phyloP scores from a whole-genome alignment of 1,139 yeast genomes.

The Scheffersomyces insectosa region DNA sequence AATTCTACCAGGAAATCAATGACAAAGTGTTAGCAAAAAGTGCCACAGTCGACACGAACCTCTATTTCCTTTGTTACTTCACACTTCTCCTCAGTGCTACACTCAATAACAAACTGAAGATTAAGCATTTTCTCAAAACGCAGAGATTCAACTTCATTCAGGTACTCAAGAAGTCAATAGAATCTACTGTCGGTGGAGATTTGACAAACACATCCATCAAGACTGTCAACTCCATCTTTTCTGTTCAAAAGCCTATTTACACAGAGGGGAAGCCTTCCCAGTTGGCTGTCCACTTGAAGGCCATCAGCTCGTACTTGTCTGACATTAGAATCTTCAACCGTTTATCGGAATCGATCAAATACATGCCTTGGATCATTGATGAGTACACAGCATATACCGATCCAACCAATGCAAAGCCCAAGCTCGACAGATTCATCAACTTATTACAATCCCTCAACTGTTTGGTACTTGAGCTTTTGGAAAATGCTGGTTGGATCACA shows the following conservation, averaged over 20 bases:
- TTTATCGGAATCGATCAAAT: slow-evolving; percentile 51
- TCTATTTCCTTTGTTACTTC: slow-evolving; percentile 48
- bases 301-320: slow-evolving; percentile 47
- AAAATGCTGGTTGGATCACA: slow-evolving; percentile 59
- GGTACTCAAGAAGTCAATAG: slow-evolving; percentile 14
- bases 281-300: slow-evolving; percentile 41
- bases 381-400: slow-evolving; percentile 33
- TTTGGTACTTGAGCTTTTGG: slow-evolving; percentile 49
- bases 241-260: slow-evolving; percentile 2
- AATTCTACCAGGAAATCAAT: slow-evolving; percentile 44
- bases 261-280: slow-evolving; percentile 16
- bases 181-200: slow-evolving; percentile 14
- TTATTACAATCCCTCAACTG: slow-evolving; percentile 45
- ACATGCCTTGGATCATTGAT: slow-evolving; percentile 51
- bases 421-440: slow-evolving; percentile 36
- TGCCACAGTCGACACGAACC: slow-evolving; percentile 40
- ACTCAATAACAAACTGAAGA: slow-evolving; percentile 39
- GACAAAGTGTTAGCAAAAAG: slow-evolving; percentile 40
- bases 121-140: slow-evolving; percentile 28
- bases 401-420: slow-evolving; percentile 28
- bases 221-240: slow-evolving; percentile 5
- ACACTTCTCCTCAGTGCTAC: slow-evolving; percentile 42
- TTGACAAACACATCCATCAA: slow-evolving; percentile 19
- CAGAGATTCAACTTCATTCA: slow-evolving; percentile 27
- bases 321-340: slow-evolving; percentile 58